Evolutionary conservation across 2,329 filamentous ascomycete genomes (phyloP).

Genomic region (Scedosporium dehoogii): DNA sequence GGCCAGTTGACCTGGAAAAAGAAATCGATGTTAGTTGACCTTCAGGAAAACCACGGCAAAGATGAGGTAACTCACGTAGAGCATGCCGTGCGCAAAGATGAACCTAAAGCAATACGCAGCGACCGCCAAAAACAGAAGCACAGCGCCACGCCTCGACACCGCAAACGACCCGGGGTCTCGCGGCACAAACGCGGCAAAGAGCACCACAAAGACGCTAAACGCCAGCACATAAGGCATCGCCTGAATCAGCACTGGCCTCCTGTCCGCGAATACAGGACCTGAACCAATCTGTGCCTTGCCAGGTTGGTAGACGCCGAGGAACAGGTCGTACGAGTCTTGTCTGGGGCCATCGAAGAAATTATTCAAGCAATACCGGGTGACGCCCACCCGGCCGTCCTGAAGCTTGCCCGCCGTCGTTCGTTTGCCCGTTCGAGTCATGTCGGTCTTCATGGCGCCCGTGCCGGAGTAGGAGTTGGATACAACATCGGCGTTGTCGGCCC

Average conservation of each 20-base stretch:
- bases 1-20: conserved; percentile 90
- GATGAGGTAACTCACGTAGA: conserved; percentile 63
- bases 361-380: conserved; percentile 84
- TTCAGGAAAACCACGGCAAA: conserved; percentile 4
- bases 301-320: conserved; percentile 78
- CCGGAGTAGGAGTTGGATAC: conserved; percentile 90
- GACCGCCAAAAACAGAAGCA: conserved; percentile 65
- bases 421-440: conserved; percentile 88
- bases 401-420: conserved; percentile 77
- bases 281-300: conserved; percentile 61
- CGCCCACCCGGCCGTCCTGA: conserved; percentile 78
- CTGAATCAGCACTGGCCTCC: conserved; percentile 78
- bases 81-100: conserved; percentile 73
- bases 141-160: conserved; percentile 74
- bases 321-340: conserved; percentile 92
- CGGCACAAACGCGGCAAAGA: conserved; percentile 61
- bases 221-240: conserved; percentile 86
- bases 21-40: conserved; percentile 12
- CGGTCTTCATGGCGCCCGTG: conserved; percentile 94
- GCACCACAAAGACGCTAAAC: conserved; percentile 74
- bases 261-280: conserved; percentile 70
- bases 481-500: conserved; percentile 96
- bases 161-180: conserved; percentile 62
- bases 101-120: conserved; percentile 67
- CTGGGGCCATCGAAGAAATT: conserved; percentile 91